Percentiles rank a stretch among this genome's conserved stretches.
phyloP scores from a whole-genome alignment of 1,284 basidiomycete genomes.

The Pholiota adiposa region DNA sequence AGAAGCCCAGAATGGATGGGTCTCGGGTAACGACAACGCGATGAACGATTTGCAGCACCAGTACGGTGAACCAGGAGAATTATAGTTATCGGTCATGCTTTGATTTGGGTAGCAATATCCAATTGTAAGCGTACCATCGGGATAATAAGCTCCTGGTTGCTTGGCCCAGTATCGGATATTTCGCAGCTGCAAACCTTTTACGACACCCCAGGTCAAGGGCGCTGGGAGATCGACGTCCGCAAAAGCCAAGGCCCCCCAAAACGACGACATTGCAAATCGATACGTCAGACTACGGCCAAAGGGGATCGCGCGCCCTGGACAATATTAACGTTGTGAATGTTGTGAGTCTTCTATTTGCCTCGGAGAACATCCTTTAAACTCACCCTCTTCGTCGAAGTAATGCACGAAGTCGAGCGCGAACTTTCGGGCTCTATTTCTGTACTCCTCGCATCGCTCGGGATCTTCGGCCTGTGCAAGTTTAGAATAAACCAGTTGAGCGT shows the following conservation, averaged over 20 bases:
- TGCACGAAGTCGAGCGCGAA: conserved; percentile 75
- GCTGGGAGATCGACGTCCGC: conserved; percentile 70
- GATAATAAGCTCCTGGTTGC: conserved; percentile 61
- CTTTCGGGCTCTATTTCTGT: conserved; percentile 61
- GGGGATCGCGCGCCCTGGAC: conserved; percentile 69
- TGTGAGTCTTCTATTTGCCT: background rate
- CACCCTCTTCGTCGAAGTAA: conserved; percentile 77
- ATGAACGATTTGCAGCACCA: conserved; percentile 85
- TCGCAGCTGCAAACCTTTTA: conserved; percentile 75
- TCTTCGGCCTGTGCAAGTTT: conserved; percentile 68
- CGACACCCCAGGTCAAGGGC: conserved; percentile 73
- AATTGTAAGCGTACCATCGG: conserved; percentile 75
- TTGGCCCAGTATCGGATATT: conserved; percentile 75
- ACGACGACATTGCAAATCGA: conserved; percentile 79
- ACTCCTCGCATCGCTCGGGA: conserved; percentile 66
- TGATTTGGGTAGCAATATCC: conserved; percentile 77
- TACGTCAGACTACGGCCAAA: conserved; percentile 81
- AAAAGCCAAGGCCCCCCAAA: conserved; percentile 76
- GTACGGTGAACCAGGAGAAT: conserved; percentile 81
- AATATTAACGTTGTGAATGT: background rate
- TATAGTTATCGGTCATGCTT: conserved; percentile 81
- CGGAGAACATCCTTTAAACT: conserved; percentile 15
- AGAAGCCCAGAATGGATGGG: conserved; percentile 74
- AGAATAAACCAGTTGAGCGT: conserved; percentile 73
- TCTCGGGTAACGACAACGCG: conserved; percentile 62